These are phyloP conservation scores for Epichloe glyceriae DNA, from an alignment of 2,329 filamentous ascomycete genomes.

Conservation along the genomic window DNA sequence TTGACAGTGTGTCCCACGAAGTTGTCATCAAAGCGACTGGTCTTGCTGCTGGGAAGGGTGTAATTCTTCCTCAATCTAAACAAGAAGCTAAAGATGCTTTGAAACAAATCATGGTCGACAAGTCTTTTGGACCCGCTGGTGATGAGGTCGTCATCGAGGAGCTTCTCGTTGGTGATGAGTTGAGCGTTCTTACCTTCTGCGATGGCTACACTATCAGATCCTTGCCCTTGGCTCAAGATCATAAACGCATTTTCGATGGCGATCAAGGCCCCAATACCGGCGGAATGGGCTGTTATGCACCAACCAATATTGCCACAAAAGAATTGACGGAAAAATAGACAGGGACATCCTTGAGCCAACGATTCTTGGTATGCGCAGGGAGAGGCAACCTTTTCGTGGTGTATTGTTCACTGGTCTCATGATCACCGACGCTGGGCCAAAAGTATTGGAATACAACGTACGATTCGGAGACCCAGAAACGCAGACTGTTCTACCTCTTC, in stretches of 20 bases:
- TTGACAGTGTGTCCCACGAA: conserved; percentile 56
- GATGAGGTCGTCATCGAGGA: conserved; percentile 94
- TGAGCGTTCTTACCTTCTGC: conserved; percentile 82
- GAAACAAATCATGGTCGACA: conserved; percentile 80
- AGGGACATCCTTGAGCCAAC: conserved; percentile 78
- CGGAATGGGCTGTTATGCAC: conserved; percentile 95
- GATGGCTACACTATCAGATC: conserved; percentile 77
- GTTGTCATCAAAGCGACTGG: conserved; percentile 92
- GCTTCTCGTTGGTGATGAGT: conserved; percentile 78
- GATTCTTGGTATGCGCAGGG: conserved; percentile 73
- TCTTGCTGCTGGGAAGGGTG: conserved; percentile 87
- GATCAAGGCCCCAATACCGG: conserved; percentile 89
- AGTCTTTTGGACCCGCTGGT: conserved; percentile 75
- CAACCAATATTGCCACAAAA: conserved; percentile 66
- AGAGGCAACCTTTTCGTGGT: conserved; percentile 61
- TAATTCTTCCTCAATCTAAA: conserved; percentile 73
- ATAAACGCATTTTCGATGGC: conserved; percentile 87
- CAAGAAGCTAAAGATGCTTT: conserved; percentile 73
- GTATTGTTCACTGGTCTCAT: conserved; percentile 85
- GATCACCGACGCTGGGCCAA: conserved; percentile 71
- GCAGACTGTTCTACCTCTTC: conserved; percentile 69
- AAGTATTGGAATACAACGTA: conserved; percentile 85
- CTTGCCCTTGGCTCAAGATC: conserved; percentile 85
- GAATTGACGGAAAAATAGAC: conserved; percentile 68
- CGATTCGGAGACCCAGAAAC: conserved; percentile 88